Base-by-base conservation (phyloP, 2,329 filamentous ascomycete genomes). In the Aspergillus brasiliensis region DNA sequence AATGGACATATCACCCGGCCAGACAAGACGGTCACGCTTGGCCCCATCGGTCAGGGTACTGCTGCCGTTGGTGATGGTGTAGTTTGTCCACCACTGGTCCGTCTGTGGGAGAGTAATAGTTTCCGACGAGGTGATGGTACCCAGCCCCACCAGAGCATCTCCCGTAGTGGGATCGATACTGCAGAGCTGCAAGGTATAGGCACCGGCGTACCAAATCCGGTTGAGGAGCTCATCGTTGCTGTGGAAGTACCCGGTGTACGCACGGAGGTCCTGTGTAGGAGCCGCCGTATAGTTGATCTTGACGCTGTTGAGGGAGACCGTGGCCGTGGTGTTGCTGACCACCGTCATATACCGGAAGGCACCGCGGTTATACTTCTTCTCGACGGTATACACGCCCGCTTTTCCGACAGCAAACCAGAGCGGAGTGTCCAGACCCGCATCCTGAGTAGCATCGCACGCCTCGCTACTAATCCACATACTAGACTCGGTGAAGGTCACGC, bases 1-100 rank as follows among this genome's bases (percentile, higher is more conserved):
- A 61, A 86, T 83, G 4, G 80, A 80, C 77, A 88, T 84, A 67
- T 88, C 86, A 1, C 86, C 86, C 10, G 85, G 81, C 84, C 85
- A 88, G 2, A 88, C 82, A 1, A 77, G 71, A 1, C 76, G 69
- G 59, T 79, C 77, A 2, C 77, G 70, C 52, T 80, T 78, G 11
- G 74, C 76, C 3, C 76, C 76, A 61, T 79, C 77, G 3, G 75
- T 73, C 48, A 78, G 68, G 2, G 73, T 74, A 7, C 69, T 73
- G 59, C 66, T 63, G 49, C 74, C 65, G 67, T 70, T 60, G 60
- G 72, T 23, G 61, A 73, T 66, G 3, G 66, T 69, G 23, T 64
- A 60, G 59, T 75, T 75, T 37, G 67, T 75, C 11, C 68, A 71
- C 73, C 71, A 76, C 6, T 64, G 62, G 19, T 66, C 65, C 2